Evolutionary conservation across 176 grass and related monocot genomes (phyloP), one percentile per base, ranked within the genome.

Genomic region (Eremochloa ophiuroides): DNA sequence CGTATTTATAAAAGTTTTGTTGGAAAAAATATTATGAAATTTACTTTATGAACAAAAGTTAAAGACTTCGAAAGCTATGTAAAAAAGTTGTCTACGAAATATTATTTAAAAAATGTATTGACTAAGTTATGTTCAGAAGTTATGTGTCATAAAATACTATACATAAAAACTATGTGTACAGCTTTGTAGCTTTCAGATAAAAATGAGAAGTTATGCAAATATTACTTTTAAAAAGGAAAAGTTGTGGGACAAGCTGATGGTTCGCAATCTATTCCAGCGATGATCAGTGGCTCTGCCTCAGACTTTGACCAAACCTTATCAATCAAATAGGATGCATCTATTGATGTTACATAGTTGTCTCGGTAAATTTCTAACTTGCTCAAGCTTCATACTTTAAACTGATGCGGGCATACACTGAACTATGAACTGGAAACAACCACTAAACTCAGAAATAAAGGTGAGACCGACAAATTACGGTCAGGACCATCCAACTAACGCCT

Each of bases 401-500:
- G 4, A 79, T 38, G 64, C n/a, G 16, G 37, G 22, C 65, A 65
- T 30, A 85, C 65, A 71, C 63, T 33, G 13, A 80, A 50, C 30
- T 35, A 20, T 27, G 41, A 85, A 88, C 60, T 73, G 58, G 29
- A 53, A 81, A 33, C 4, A 2, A 77, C n/a, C 56, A 23, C 74
- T 82, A 76, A 58, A 82, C 59, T 59, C 73, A 0, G 23, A 62
- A 75, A 10, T 28, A 28, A 73, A 31, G 67, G 38, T 58, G 12
- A 61, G 77, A 55, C 71, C 25, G 33, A 38, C 46, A 74, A 61
- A 81, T 78, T 77, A 31, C 23, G 63, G 85, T 20, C 80, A 46
- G 61, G 64, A 73, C 33, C 44, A 63, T 73, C 66, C 44, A 73
- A 86, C 25, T 60, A 82, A 2, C 58, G 55, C 73, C 66, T 82